phyloP scores from a whole-genome alignment of 2,329 filamentous ascomycete genomes.

The Alternaria sp. region DNA sequence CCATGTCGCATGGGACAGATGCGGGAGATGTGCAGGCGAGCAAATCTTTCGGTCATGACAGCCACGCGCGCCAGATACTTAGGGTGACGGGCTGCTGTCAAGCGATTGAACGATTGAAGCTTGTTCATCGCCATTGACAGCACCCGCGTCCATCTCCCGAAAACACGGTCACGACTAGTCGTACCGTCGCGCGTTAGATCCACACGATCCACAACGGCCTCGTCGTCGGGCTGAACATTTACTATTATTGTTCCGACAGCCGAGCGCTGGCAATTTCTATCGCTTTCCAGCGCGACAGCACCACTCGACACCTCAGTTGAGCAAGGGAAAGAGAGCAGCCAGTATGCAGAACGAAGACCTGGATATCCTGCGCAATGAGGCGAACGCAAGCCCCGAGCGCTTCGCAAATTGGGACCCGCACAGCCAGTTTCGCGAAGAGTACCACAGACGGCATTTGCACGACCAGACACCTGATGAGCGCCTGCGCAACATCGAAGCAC shows the following conservation, averaged over 20 bases:
- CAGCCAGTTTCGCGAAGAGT: constrained; percentile 32
- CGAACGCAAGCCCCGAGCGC: constrained; percentile 33
- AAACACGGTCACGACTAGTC: constrained; percentile 6
- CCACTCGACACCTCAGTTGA: too few species aligned
- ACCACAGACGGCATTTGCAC: constrained; percentile 27
- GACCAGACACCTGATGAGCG: constrained; percentile 23
- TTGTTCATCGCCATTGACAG: neutral
- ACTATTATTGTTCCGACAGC: neutral
- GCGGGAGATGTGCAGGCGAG: neutral
- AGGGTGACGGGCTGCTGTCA: neutral
- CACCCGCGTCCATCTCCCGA: constrained; percentile 1
- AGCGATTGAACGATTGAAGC: neutral
- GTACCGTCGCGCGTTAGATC: constrained; percentile 6
- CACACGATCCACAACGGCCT: constrained; percentile 10
- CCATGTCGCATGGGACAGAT: neutral
- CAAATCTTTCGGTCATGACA: neutral
- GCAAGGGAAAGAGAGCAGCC: too few species aligned
- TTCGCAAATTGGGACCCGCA: constrained; percentile 42
- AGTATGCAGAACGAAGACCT: constrained; percentile 45
- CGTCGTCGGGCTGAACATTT: constrained; percentile 13
- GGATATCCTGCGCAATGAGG: constrained; percentile 36
- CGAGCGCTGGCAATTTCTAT: neutral
- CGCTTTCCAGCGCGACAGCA: neutral
- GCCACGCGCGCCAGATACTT: neutral
- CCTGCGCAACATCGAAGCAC: constrained; percentile 6